Base-by-base conservation (phyloP, 192 early-diverging fungal species). In the Helicostylum pulchrum region DNA sequence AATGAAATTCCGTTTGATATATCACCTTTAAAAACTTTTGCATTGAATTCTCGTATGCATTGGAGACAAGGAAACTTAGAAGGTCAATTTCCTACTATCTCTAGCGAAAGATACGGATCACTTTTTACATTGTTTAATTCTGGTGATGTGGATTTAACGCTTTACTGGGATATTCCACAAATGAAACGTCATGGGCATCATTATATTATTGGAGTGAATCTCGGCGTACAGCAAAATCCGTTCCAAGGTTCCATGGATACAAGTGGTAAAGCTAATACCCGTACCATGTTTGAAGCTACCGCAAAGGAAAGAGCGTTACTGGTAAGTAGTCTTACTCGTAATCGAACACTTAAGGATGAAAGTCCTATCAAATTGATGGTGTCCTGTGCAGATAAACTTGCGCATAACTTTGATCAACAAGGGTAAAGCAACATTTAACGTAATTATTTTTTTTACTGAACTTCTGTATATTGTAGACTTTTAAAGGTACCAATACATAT, bases 161-260 rank as follows among this genome's bases (percentile, higher is more conserved):
- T 98, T 7, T 90, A 93, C 63, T 98, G 93, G 93, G 71, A 78
- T 74, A 86, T 84, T 50, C 72, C 77, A 47, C 64, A 70, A 20
- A 71, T 77, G 61, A 74, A 75, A 21, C 65, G 76, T 0, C 77
- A 78, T 36, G 95, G 96, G 1, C 94, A 98, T 67, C 94, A 96
- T 60, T 94, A 91, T 48, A 93, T 96, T 56, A 89, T 92, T 20
- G 95, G 95, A 15, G 94, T 95, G 50, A 95, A 96, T 64, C 71
- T 95, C 4, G 87, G 88, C 4, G 84, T 94, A 21, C 92, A 85
- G 19, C 82, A 85, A 57, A 86, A 88, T 61, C 87, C 84, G 8
- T 79, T 90, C 65, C 81, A 79, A 62, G 83, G 76, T 53, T 61
- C 75, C 20, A 53, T 77, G 52, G 77, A 80, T 64, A 75, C 82